Evolutionary conservation across 768 basidiomycete genomes (phyloP).

Genomic region (Phaffia australis): DNA sequence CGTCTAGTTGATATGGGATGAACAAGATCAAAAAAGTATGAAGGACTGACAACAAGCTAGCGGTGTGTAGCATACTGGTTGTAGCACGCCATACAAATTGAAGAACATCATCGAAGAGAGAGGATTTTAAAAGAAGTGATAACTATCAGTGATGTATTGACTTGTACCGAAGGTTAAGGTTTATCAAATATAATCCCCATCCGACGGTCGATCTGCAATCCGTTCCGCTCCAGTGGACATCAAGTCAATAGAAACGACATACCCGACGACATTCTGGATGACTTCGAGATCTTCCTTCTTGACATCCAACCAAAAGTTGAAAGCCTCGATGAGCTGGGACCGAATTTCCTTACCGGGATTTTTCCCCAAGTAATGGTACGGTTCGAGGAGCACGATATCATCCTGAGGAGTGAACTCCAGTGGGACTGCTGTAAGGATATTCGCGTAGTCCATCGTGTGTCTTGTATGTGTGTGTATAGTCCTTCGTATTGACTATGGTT

Average conservation of each 20-base stretch:
- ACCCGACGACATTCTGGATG: constrained; percentile 67
- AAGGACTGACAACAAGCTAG: constrained; percentile 65
- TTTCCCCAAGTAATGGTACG: constrained; percentile 69
- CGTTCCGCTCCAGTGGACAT: no score
- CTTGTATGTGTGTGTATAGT: no score
- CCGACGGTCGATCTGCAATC: no score
- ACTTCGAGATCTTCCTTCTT: constrained; percentile 57
- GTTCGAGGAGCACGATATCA: constrained; percentile 55
- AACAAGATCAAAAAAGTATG: no score
- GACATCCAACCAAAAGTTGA: constrained; percentile 84
- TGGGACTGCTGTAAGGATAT: neutral
- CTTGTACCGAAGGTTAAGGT: no score
- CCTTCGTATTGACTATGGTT: no score
- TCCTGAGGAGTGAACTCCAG: neutral
- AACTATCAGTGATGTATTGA: no score
- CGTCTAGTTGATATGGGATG: neutral
- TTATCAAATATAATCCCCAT: no score
- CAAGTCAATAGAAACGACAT: no score
- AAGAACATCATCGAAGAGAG: no score
- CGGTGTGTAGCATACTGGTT: constrained; percentile 70
- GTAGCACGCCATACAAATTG: no score
- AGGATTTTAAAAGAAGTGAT: no score
- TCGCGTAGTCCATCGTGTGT: neutral
- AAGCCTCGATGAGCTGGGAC: constrained; percentile 73
- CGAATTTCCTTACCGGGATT: constrained; percentile 91